Evolutionary conservation across 805 yeast species (phyloP), one percentile per base, ranked within the genome.

Genomic region (Wickerhamomyces chambardii): DNA sequence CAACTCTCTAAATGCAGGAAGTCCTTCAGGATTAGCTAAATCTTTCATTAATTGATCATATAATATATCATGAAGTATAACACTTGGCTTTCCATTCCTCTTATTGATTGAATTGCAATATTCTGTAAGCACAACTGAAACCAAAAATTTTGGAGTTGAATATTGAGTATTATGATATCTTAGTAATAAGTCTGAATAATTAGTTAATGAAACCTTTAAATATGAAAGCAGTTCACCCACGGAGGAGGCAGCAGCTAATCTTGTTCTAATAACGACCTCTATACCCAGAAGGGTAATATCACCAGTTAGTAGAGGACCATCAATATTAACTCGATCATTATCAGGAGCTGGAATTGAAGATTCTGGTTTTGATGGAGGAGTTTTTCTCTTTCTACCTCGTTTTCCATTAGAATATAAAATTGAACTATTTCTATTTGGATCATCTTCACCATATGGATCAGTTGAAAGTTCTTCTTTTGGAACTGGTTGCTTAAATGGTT

Each of bases 231-330:
- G 68, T 36, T 66, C 60, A 21, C 97, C 97, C 47, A 80, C 66
- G 0, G 94, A 92, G 26, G 61, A 63, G 1, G 95, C 78, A 5
- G 89, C 84, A 11, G 78, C 73, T 14, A 84, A 65, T 56, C 92
- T 79, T 3, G 94, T 83, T 32, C 81, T 68, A 25, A 86, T 64
- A 38, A 92, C 73, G 2, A 74, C 74, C 21, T 84, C 89, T 32
- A 68, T 58, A 0, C 95, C 95, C 25, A 92, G 76, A 19, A 92
- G 64, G 36, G 87, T 77, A 15, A 92, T 82, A 58, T 92, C 99
- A 49, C 98, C 98, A 31, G 77, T 73, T 39, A 83, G 74, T 56
- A 92, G 80, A 5, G 97, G 96, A 4, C 95, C 83, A 59, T 92
- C 99, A 39, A 92, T 89, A 53, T 90, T 87, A 34, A 86, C 80